Percentiles rank a stretch among this genome's conserved stretches.
phyloP scores from a whole-genome alignment of 148 eudicot species.

The Chenopodium suecicum region DNA sequence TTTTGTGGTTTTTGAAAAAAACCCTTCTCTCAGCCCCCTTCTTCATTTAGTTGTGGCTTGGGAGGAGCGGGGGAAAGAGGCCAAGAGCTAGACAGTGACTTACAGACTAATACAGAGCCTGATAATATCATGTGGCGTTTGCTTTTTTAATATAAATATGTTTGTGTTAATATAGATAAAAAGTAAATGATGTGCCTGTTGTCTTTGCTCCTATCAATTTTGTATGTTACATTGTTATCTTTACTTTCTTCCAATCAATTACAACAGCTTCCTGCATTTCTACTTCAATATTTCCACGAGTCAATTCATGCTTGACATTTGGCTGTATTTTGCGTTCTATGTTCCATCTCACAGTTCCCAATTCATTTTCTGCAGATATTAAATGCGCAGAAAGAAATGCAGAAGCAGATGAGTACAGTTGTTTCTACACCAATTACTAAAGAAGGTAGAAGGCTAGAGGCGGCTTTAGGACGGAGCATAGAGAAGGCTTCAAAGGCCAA shows the following conservation, averaged over 20 bases:
- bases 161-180: background rate
- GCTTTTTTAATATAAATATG: no score
- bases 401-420: constrained; percentile 60
- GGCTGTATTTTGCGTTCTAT: background rate
- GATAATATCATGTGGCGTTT: background rate
- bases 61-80: background rate
- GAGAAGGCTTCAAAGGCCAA: constrained; percentile 82
- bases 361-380: constrained; percentile 46
- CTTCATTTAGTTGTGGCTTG: background rate
- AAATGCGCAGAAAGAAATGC: constrained; percentile 64
- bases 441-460: constrained; percentile 84
- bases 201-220: background rate
- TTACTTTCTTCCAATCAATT: background rate
- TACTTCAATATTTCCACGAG: background rate
- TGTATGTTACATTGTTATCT: background rate
- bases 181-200: background rate
- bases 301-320: background rate
- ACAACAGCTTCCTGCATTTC: background rate
- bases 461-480: constrained; percentile 60
- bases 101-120: background rate
- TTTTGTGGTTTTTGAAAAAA: background rate
- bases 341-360: background rate
- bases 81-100: background rate
- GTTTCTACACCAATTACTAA: constrained; percentile 58
- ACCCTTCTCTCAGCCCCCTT: background rate